Base-by-base conservation (phyloP, 176 grass and related monocot species). In the Avena insularis region DNA sequence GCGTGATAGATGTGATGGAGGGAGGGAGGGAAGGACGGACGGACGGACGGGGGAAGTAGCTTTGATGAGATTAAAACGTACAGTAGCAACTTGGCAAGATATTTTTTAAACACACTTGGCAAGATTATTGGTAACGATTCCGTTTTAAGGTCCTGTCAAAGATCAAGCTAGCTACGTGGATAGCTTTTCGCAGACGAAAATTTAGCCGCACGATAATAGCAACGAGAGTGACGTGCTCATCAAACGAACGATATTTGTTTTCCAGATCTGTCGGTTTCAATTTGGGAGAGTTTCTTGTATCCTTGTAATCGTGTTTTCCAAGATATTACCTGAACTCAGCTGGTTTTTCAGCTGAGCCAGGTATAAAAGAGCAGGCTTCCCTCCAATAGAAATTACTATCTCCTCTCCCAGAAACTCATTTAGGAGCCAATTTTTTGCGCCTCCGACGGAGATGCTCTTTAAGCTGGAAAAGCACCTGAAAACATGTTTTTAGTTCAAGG, bases 1-100 rank as follows among this genome's bases (percentile, higher is more conserved):
- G 65, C 65, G 65, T 68, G 65, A 68, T 68, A 33, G 16, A 78
- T 38, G 53, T 69, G 64, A 23, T 13, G 4, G 50, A 82, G 57
- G 6, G 17, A 15, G 21, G 27, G 13, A 66, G 8, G 6, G 19
- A 19, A 0, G 51, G 49, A 82, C 55, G 6, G 17, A 15, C 21
- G 25, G 19, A 19, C 1, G 51, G 31, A 21, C 45, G 20, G 49
- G 48, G 47, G 50, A 77, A 56, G 51, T 27, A 55, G 74, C 48
- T 43, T 43, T 55, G 49, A 33, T 55, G 49, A 33, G 73, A 31
- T 35, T 14, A 55, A 55, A 20, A 29, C 74, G 14, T 33, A 10
- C 23, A 23, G 23, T 23, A 23, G 75, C 29, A 78, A 35, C 51
- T 77, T 76, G 72, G 13, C 6, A 16, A 48, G 46, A 48, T 48